Percentiles rank a stretch among this genome's conserved stretches.
Evolutionary conservation across 2,329 filamentous ascomycete genomes (phyloP).

Genomic region (Incumbomyces delicatus): DNA sequence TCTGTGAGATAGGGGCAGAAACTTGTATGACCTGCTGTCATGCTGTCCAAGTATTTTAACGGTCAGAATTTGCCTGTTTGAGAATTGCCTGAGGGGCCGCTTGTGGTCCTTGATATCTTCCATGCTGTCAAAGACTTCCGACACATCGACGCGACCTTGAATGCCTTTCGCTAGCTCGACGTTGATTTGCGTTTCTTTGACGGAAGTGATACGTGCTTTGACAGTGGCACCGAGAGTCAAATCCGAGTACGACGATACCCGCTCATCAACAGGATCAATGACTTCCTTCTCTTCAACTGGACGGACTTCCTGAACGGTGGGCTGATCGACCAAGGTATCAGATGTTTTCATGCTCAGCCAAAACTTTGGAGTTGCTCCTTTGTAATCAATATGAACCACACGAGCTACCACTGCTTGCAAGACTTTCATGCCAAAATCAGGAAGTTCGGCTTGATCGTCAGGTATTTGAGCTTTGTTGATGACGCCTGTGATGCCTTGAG

Average conservation of each 20-base stretch:
- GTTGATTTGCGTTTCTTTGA: constrained; percentile 89
- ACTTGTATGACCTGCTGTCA: constrained; percentile 80
- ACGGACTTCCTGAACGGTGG: constrained; percentile 17
- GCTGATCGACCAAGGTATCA: constrained; percentile 33
- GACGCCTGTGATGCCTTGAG: constrained; percentile 64
- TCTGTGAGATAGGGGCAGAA: constrained; percentile 82
- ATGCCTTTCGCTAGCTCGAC: constrained; percentile 78
- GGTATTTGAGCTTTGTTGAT: constrained; percentile 70
- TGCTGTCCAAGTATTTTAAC: constrained; percentile 80
- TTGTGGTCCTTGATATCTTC: constrained; percentile 78
- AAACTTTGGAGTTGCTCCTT: constrained; percentile 53
- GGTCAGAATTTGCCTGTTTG: constrained; percentile 57
- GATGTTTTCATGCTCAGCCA: constrained; percentile 50
- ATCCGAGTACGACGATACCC: constrained; percentile 56
- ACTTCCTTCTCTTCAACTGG: constrained; percentile 28
- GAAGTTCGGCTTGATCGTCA: constrained; percentile 55
- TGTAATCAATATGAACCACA: constrained; percentile 62
- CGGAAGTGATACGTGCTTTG: constrained; percentile 67
- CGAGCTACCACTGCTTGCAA: constrained; percentile 65
- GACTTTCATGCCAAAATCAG: constrained; percentile 69
- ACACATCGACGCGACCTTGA: constrained; percentile 86
- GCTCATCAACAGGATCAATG: constrained; percentile 55
- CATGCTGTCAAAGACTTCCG: constrained; percentile 81
- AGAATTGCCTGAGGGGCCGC: constrained; percentile 65
- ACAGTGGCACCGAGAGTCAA: constrained; percentile 62